A percentile compares a stretch with the other conserved stretches of the same genome.
phyloP scores from a whole-genome alignment of 1,284 basidiomycete genomes.

The Irpex sp. region DNA sequence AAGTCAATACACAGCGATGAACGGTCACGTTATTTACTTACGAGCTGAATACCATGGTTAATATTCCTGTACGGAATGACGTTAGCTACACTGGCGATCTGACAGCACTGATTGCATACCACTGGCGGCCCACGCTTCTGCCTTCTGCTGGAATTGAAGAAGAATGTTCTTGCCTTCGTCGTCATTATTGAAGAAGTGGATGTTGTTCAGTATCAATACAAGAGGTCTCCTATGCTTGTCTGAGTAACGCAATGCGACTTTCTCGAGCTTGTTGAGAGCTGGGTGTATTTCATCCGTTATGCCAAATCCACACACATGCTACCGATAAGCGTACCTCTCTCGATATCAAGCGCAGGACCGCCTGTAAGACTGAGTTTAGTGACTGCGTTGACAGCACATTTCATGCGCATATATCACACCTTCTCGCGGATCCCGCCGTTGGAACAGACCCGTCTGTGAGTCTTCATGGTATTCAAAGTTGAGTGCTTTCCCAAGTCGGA shows the following conservation, averaged over 20 bases:
- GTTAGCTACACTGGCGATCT: neutral
- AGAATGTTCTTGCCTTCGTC: slow-evolving; percentile 76
- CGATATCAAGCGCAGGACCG: slow-evolving; percentile 79
- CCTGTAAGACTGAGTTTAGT: slow-evolving; percentile 32
- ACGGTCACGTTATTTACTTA: slow-evolving; percentile 32
- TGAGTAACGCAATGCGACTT: slow-evolving; percentile 71
- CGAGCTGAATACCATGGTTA: slow-evolving; percentile 79
- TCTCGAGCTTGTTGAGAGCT: slow-evolving; percentile 84
- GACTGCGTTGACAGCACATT: neutral
- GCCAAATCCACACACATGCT: neutral
- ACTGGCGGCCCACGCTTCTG: slow-evolving; percentile 81
- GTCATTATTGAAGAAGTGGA: slow-evolving; percentile 79
- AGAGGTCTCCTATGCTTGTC: slow-evolving; percentile 60
- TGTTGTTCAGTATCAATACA: slow-evolving; percentile 74
- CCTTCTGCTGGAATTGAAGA: slow-evolving; percentile 80
- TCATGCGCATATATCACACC: slow-evolving; percentile 33
- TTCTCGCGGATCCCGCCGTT: slow-evolving; percentile 79
- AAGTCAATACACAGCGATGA: neutral
- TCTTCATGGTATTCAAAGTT: slow-evolving; percentile 83
- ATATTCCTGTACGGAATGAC: slow-evolving; percentile 46
- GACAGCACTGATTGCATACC: slow-evolving; percentile 27
- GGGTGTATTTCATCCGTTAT: neutral
- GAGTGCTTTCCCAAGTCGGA: slow-evolving; percentile 77
- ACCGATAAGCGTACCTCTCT: slow-evolving; percentile 52
- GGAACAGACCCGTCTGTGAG: slow-evolving; percentile 74